Percentiles rank a stretch among this genome's conserved stretches.
These are phyloP conservation scores for Lyophyllum shimeji DNA, from an alignment of 768 basidiomycete species.

Conservation along the genomic window DNA sequence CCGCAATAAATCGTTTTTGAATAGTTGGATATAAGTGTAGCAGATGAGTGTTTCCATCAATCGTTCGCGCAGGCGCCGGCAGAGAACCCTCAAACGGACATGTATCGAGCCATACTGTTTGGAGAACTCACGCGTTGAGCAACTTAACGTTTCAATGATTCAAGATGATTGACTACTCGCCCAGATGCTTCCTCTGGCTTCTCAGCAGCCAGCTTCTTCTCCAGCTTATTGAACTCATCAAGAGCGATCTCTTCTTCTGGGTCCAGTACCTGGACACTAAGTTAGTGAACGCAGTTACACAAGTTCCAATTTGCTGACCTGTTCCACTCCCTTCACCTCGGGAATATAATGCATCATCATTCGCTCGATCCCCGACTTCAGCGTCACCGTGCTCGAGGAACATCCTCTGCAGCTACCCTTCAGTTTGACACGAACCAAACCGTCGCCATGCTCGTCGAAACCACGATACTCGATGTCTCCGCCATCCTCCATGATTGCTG, in stretches of 20 bases:
- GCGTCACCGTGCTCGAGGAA: conserved; percentile 88
- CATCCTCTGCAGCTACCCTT: conserved; percentile 99
- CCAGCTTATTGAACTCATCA: conserved; percentile 88
- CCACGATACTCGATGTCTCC: conserved; percentile 97
- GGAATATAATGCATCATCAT: conserved; percentile 99
- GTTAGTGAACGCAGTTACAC: conserved; percentile 4
- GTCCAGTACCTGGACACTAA: conserved; percentile 69
- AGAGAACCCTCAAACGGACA: conserved; percentile 58
- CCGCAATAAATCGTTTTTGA: background rate
- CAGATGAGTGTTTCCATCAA: background rate
- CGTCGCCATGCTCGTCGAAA: conserved; percentile 77
- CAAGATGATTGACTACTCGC: conserved; percentile 26
- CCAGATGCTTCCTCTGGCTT: conserved; percentile 48
- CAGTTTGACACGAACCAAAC: conserved; percentile 82
- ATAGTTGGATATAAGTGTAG: background rate
- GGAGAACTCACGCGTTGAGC: background rate
- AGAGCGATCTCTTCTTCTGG: conserved; percentile 86
- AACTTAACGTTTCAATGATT: background rate
- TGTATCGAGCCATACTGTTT: conserved; percentile 75
- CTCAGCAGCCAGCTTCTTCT: conserved; percentile 54
- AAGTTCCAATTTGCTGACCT: conserved; percentile 44
- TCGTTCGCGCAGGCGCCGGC: background rate
- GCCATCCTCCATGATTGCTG: conserved; percentile 98
- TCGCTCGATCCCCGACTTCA: conserved; percentile 96
- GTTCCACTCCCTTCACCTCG: conserved; percentile 89